Evolutionary conservation across 768 basidiomycete genomes (phyloP).

Genomic region (Mrakia hoshinonis): DNA sequence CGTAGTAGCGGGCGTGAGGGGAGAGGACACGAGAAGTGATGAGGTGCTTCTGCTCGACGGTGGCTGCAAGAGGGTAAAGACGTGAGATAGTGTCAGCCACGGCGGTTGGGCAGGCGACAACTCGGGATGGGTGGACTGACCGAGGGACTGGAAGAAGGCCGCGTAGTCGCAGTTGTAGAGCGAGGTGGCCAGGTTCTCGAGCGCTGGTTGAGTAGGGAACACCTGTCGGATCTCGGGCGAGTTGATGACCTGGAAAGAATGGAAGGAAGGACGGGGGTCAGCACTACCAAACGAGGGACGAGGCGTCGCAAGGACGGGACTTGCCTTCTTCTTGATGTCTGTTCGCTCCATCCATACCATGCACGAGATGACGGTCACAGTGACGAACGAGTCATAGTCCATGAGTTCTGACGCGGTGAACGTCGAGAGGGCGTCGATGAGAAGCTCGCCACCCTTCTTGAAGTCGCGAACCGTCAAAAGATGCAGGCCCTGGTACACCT

Average conservation of each 20-base stretch:
- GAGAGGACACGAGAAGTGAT: constrained; percentile 77
- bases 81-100: background rate
- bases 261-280: background rate
- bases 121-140: constrained; percentile 42
- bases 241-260: constrained; percentile 56
- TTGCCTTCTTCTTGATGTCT: constrained; percentile 84
- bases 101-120: background rate
- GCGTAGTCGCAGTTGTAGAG: constrained; percentile 90
- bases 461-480: constrained; percentile 83
- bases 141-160: constrained; percentile 84
- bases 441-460: constrained; percentile 69
- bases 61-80: constrained; percentile 47
- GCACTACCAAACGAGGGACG: background rate
- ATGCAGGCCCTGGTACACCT: constrained; percentile 86
- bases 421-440: constrained; percentile 84
- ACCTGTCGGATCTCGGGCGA: constrained; percentile 82
- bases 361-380: constrained; percentile 70
- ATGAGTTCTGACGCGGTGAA: constrained; percentile 89
- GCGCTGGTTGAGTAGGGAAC: constrained; percentile 68
- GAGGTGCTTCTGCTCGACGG: constrained; percentile 77
- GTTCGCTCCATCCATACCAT: constrained; percentile 67
- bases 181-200: constrained; percentile 73
- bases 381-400: constrained; percentile 80
- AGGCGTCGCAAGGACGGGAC: constrained; percentile 16
- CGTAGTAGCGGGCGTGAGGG: constrained; percentile 78